phyloP scores from a whole-genome alignment of 768 basidiomycete genomes.

The Tricholomella constricta region DNA sequence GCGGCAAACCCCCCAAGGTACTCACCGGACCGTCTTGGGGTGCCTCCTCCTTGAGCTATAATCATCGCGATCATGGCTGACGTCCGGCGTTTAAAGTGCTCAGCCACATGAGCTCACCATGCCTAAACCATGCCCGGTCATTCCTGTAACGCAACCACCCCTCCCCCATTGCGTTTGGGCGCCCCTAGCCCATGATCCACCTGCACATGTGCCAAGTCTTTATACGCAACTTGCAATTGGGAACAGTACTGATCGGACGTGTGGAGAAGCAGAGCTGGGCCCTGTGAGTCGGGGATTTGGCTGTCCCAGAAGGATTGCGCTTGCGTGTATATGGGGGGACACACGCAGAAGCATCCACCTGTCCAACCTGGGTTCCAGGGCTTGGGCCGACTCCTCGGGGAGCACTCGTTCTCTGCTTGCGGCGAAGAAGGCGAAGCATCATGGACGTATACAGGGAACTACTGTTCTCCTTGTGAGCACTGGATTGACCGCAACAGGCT shows the following conservation, averaged over 20 bases:
- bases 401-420: neutral
- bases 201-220: too few relatives aligned
- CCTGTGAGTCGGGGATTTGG: neutral
- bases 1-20: neutral
- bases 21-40: neutral
- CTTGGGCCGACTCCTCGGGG: neutral
- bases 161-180: constrained; percentile 1
- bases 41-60: neutral
- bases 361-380: too few relatives aligned
- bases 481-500: too few relatives aligned
- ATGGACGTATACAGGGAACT: too few relatives aligned
- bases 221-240: neutral
- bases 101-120: neutral
- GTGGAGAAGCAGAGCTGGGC: neutral
- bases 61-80: constrained; percentile 1
- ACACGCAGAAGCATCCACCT: neutral
- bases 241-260: constrained; percentile 7
- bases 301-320: neutral
- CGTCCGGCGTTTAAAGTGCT: constrained; percentile 8
- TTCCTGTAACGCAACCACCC: too few relatives aligned
- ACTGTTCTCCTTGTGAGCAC: too few relatives aligned
- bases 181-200: neutral
- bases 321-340: too few relatives aligned
- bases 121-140: neutral
- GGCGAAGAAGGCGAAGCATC: constrained; percentile 2